Percentiles rank a stretch among this genome's conserved stretches.
Evolutionary conservation across 2,329 filamentous ascomycete genomes (phyloP).

Genomic region (Pyrenophora graminea): DNA sequence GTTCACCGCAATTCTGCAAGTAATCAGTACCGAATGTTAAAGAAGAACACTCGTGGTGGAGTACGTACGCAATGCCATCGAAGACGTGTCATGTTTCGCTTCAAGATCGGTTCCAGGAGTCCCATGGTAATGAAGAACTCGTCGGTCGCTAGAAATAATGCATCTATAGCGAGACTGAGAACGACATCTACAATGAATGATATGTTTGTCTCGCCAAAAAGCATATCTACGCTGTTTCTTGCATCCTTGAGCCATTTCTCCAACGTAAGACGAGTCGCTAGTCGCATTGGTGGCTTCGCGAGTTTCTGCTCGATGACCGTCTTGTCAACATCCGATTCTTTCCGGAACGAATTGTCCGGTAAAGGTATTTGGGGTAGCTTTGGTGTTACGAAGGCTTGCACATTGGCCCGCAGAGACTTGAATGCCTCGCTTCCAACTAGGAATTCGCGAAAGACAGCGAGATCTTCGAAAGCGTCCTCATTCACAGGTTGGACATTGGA

Average conservation of each 20-base stretch:
- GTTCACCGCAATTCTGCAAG: slow-evolving; percentile 18
- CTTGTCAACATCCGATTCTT: neutral
- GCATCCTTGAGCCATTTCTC: neutral
- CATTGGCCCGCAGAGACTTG: slow-evolving; percentile 2
- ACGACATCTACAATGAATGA: neutral
- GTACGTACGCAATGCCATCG: slow-evolving; percentile 30
- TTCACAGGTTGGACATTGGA: slow-evolving; percentile 1
- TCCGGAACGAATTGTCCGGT: neutral
- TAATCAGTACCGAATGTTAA: neutral
- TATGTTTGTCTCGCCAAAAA: neutral
- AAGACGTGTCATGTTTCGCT: slow-evolving; percentile 8
- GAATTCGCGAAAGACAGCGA: slow-evolving; percentile 18
- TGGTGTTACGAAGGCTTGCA: slow-evolving; percentile 13
- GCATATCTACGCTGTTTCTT: neutral
- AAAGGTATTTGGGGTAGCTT: neutral
- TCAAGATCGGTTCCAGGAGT: slow-evolving; percentile 9
- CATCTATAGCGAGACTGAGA: neutral
- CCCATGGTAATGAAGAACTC: slow-evolving; percentile 2
- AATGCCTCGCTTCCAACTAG: slow-evolving; percentile 20
- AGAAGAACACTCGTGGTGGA: neutral
- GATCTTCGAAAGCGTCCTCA: slow-evolving; percentile 15
- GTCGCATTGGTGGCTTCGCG: neutral
- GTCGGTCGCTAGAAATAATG: neutral
- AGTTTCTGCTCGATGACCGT: neutral
- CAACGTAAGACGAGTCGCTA: neutral